Conservation (phyloP, 164 flowering plant species). For the Macadamia integrifolia region DNA sequence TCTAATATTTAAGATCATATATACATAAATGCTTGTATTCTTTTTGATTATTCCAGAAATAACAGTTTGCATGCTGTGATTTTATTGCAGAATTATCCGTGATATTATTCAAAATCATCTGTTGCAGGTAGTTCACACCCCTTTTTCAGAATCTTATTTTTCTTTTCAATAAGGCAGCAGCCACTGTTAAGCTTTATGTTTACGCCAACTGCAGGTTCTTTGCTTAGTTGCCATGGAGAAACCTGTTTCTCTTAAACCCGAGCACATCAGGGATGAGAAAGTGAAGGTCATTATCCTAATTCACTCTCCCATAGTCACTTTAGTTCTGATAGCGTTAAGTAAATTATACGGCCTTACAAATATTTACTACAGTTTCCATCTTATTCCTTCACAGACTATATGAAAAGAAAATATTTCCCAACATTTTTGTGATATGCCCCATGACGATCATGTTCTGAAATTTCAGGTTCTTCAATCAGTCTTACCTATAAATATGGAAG, state of each 20-base stretch:
- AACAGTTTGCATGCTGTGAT: constrained; percentile 6
- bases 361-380: background rate
- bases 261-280: constrained; percentile 98
- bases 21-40: background rate
- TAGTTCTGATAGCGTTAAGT: background rate
- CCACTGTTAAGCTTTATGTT: background rate
- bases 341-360: background rate
- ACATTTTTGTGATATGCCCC: background rate
- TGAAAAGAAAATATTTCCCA: background rate
- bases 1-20: background rate
- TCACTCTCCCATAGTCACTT: background rate
- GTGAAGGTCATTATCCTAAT: constrained; percentile 58
- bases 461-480: constrained; percentile 93
- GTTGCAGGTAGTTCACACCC: constrained; percentile 53
- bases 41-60: background rate
- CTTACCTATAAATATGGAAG: constrained; percentile 65
- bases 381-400: background rate
- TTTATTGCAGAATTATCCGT: constrained; percentile 80
- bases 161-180: background rate
- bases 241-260: constrained; percentile 85
- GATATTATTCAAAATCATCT: constrained; percentile 97
- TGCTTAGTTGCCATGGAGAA: constrained; percentile 98
- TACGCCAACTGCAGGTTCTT: constrained; percentile 52
- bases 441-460: constrained; percentile 1
- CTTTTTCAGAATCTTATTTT: background rate